Evolutionary conservation across 352 stramenopile genomes (phyloP).

Genomic region (Globisporangium spiculum): DNA sequence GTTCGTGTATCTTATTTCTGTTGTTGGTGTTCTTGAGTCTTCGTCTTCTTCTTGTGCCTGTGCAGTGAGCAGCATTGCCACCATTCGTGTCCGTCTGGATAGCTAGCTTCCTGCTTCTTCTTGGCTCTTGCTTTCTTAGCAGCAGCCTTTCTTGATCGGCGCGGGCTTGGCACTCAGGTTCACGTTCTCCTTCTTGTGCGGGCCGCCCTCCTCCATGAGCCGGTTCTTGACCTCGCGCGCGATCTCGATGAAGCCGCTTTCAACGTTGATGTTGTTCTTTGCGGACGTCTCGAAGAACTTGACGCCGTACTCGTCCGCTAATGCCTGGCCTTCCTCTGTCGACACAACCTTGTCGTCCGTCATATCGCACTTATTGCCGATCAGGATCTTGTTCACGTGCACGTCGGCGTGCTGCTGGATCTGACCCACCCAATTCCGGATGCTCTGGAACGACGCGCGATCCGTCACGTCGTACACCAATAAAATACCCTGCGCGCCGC

Average conservation of each 20-base stretch:
- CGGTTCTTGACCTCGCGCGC: conserved; percentile 88
- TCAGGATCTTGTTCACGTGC: conserved; percentile 99
- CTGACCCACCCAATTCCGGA: conserved; percentile 97
- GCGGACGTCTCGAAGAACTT: conserved; percentile 96
- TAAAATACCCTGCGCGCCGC: conserved; percentile 98
- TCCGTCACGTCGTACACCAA: conserved; percentile 99
- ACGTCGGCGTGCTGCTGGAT: conserved; percentile 98
- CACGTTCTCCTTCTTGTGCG: conserved; percentile 84
- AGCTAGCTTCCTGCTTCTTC: neutral
- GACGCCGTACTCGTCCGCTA: conserved; percentile 94
- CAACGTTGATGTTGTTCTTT: conserved; percentile 96
- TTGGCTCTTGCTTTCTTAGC: conserved; percentile 37
- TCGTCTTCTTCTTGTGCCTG: neutral
- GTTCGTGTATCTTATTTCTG: conserved; percentile 11
- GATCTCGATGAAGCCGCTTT: conserved; percentile 88
- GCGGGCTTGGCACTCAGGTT: conserved; percentile 77
- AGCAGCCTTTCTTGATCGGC: conserved; percentile 83
- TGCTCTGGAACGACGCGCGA: conserved; percentile 96
- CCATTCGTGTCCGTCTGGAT: neutral
- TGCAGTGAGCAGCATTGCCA: neutral
- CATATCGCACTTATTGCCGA: conserved; percentile 99
- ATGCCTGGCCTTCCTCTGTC: conserved; percentile 92
- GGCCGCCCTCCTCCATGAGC: conserved; percentile 84
- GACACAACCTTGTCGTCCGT: conserved; percentile 96
- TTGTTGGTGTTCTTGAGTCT: neutral